Evolutionary conservation across 768 basidiomycete species (phyloP), one percentile per base, ranked within the genome.

Genomic region (Leccinum ochraceum): DNA sequence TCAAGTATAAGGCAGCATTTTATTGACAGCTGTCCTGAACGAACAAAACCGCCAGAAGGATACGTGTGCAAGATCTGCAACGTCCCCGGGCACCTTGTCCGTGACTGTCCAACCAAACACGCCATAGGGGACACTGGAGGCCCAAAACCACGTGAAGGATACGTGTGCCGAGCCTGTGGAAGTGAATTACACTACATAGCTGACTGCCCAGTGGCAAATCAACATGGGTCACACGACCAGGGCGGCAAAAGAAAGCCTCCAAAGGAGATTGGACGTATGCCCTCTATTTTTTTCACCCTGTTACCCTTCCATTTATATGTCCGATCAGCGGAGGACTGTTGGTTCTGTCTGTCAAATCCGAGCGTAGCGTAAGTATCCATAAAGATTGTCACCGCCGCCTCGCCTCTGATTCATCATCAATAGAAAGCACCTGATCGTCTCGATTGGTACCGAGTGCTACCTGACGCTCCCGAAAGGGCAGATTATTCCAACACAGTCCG

Each of bases 281-380:
- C n/a, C 8, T n/a, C n/a, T 54, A 34, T 55, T 7, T 48, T 16
- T 16, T n/a, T 65, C 4, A 3, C 13, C 14, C 48, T 14, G 42
- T 17, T 39, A 13, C 44, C 44, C 44, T 11, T 6, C 20, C 30
- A 34, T 60, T 65, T 8, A 69, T 44, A 9, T 30, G 52, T 32
- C 58, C 60, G 28, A 64, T 52, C 69, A 93, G 92, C 94, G 65
- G 91, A 91, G 58, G 92, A 95, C 73, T 98, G 96, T 75, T 98
- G 96, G 96, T 98, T 99, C 78, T 99, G 97, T 73, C 75, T 99
- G 56, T 95, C 94, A 46, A 98, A 98, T 71, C 95, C 96, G 1
- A 88, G 86, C 66, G 80, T 98, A 42, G 89, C 92, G 87, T 93
- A 70, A 63, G 89, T 81, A 24, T 42, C 37, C 3, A 54, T 55